Conservation (phyloP, 148 eudicot species). For the Bassia scoparia region DNA sequence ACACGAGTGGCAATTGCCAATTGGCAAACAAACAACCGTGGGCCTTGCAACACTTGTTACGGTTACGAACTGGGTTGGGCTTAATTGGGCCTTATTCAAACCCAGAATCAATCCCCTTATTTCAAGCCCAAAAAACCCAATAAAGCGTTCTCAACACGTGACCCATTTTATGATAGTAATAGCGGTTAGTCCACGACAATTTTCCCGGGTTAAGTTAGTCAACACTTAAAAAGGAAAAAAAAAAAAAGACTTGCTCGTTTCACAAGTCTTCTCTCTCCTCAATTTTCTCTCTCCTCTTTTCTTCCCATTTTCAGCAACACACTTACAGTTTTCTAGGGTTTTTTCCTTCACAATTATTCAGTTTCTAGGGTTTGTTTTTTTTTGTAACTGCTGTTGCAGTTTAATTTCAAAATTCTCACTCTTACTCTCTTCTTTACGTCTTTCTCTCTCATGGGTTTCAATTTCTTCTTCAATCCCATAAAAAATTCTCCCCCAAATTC, state of each 20-base stretch:
- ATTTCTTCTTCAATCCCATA: neutral
- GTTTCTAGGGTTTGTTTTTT: constrained; percentile 9
- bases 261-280: neutral
- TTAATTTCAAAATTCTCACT: constrained; percentile 12
- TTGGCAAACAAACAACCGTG: too few species aligned
- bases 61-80: too few species aligned
- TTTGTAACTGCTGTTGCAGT: neutral
- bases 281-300: neutral
- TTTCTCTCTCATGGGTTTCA: constrained; percentile 10
- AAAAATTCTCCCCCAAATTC: neutral
- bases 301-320: neutral
- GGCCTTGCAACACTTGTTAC: too few species aligned
- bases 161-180: neutral
- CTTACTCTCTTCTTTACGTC: neutral
- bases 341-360: neutral
- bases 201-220: neutral
- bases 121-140: neutral
- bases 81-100: neutral
- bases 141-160: neutral
- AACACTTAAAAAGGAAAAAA: neutral
- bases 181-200: neutral
- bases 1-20: too few species aligned
- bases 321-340: neutral
- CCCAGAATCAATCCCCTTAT: neutral
- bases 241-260: neutral